phyloP scores from a whole-genome alignment of 1,284 basidiomycete species.

The Fistulina hepatica region DNA sequence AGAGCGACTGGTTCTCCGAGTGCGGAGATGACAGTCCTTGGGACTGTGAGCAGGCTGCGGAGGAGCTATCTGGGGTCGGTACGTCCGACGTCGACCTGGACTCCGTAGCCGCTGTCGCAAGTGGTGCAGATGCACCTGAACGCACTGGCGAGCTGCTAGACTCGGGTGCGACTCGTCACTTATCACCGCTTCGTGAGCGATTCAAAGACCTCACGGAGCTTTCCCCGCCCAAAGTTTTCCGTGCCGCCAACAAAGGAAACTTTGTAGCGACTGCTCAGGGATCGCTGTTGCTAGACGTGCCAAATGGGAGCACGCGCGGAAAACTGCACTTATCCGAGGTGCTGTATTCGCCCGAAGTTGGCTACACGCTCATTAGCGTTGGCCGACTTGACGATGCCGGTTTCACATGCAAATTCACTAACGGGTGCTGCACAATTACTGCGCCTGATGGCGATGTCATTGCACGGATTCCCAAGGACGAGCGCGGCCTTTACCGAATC shows the following conservation, averaged over 20 bases:
- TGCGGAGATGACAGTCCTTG: conserved; percentile 9
- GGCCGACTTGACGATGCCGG: conserved; percentile 21
- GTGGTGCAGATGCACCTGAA: conserved; percentile 2
- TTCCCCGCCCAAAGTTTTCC: conserved; percentile 18
- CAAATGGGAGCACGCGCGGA: conserved; percentile 23
- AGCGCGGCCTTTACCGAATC: conserved; percentile 13
- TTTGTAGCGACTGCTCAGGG: conserved; percentile 26
- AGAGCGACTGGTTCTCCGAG: conserved; percentile 15
- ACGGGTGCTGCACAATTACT: conserved; percentile 15
- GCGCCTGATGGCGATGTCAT: conserved; percentile 10
- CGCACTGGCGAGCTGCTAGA: conserved; percentile 24
- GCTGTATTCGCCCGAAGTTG: conserved; percentile 18
- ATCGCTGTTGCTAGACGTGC: conserved; percentile 26
- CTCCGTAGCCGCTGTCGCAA: conserved; percentile 6
- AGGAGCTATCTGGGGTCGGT: conserved; percentile 8
- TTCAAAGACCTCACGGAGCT: conserved; percentile 23
- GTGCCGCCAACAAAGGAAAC: conserved; percentile 25
- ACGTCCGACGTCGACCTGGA: conserved; percentile 1
- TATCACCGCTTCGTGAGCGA: conserved; percentile 27
- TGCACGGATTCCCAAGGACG: conserved; percentile 11
- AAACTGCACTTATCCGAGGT: conserved; percentile 19
- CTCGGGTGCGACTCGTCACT: conserved; percentile 29
- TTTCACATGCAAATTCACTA: conserved; percentile 15
- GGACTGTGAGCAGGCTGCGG: conserved; percentile 3
- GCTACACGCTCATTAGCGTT: conserved; percentile 22